phyloP scores from a whole-genome alignment of 228 moss, liverwort and hornwort genomes.

The Sphagnum magellanicum region DNA sequence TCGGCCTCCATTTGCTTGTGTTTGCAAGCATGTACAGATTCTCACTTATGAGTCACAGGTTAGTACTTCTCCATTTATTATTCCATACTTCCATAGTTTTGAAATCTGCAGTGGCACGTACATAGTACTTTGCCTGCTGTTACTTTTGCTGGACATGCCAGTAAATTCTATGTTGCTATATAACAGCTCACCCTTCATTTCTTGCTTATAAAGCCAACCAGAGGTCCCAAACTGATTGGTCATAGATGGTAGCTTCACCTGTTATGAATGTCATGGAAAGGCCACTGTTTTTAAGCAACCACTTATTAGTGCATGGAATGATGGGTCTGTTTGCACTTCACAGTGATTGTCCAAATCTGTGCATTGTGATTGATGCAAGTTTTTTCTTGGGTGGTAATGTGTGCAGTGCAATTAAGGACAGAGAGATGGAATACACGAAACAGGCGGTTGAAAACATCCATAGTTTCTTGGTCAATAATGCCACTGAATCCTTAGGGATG shows the following conservation, averaged over 20 bases:
- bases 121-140: background rate
- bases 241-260: background rate
- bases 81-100: background rate
- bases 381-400: background rate
- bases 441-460: slow-evolving; percentile 32
- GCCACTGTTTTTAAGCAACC: too few species aligned
- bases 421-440: slow-evolving; percentile 32
- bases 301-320: too few species aligned
- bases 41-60: slow-evolving; percentile 79
- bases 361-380: background rate
- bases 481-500: too few species aligned
- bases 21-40: slow-evolving; percentile 86
- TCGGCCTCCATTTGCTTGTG: slow-evolving; percentile 88
- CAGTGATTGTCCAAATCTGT: background rate
- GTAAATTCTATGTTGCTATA: background rate
- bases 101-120: background rate
- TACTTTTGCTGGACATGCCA: too few species aligned
- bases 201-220: background rate
- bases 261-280: too few species aligned
- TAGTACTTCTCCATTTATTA: background rate
- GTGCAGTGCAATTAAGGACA: slow-evolving; percentile 28
- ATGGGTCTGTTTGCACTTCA: too few species aligned
- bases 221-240: background rate
- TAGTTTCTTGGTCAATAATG: too few species aligned
- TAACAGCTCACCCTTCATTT: background rate